Evolutionary conservation across 2,329 filamentous ascomycete species (phyloP), one percentile per base, ranked within the genome.

Genomic region (Fusarium acutatum): DNA sequence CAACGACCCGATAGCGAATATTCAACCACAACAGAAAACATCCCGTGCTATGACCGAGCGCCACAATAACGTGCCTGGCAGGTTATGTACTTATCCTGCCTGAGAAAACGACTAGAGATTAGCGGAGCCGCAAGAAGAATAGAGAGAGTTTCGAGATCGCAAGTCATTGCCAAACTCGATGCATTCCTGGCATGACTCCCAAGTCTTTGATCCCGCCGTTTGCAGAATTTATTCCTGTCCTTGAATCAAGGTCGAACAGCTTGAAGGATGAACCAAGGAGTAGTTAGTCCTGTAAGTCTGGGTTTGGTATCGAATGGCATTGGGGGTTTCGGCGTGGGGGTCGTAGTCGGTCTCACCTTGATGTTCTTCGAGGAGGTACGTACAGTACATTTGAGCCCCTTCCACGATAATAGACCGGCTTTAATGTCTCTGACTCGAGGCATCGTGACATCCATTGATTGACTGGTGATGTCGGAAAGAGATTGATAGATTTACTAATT

Each of bases 361-460:
- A 58, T 37, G 44, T 18, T 47, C 40, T 44, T 47, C 12, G 11
- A 28, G 18, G 26, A 41, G 43, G 47, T 61, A 52, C 40, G 54
- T 52, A 67, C 22, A 44, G 24, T 20, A 58, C 20, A 57, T 11
- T 44, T 30, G 17, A 57, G n/a, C 56, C 62, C 38, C 32, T 44
- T 50, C 44, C 58, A 63, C 62, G 62, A 65, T 63, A 65, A 67
- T 67, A 65, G 62, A n/a, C 40, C 60, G 64, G 60, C 43, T 64
- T 67, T 38, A 50, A 24, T 54, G 24, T 50, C 32, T 41, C 28
- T 35, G 35, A 41, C 20, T 41, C 44, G 32, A 65, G 34, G 35
- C 20, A 38, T 43, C 12, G 34, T 43, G 43, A 57, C 30, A 28
- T 38, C 32, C 13, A 52, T 20, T 35, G 60, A 34, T 15, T 35